A percentile compares a stretch with the other conserved stretches of the same genome.
phyloP scores from a whole-genome alignment of 1,139 yeast species.

The Lodderomyces elongisporus region DNA sequence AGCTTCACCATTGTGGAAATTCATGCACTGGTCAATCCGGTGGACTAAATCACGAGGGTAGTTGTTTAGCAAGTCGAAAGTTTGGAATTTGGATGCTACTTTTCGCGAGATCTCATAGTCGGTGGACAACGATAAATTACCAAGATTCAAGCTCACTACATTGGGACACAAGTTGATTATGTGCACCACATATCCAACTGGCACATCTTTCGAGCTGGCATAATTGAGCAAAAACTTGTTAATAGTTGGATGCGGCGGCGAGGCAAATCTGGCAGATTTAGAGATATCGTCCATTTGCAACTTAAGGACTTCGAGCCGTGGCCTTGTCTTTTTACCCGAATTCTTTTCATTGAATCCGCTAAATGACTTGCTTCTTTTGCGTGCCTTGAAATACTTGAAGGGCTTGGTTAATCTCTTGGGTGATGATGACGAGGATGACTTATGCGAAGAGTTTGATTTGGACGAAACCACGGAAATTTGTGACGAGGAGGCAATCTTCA shows the following conservation, averaged over 20 bases:
- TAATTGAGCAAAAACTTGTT: constrained; percentile 54
- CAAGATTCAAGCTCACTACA: constrained; percentile 44
- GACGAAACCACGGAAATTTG: constrained; percentile 17
- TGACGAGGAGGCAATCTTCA: constrained; percentile 20
- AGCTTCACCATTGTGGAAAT: constrained; percentile 7
- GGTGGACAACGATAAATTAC: constrained; percentile 49
- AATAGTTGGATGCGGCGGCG: constrained; percentile 49
- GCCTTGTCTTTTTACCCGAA: constrained; percentile 8
- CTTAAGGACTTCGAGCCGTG: constrained; percentile 12
- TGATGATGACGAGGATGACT: constrained; percentile 15
- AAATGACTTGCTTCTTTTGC: constrained; percentile 17
- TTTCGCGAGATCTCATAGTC: constrained; percentile 50
- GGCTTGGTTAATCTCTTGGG: constrained; percentile 20
- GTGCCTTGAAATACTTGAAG: constrained; percentile 22
- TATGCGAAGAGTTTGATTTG: constrained; percentile 17
- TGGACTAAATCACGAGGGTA: constrained; percentile 29
- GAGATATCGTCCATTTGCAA: constrained; percentile 8
- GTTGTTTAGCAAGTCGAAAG: constrained; percentile 37
- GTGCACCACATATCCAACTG: constrained; percentile 63
- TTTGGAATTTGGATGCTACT: constrained; percentile 31
- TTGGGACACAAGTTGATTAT: constrained; percentile 57
- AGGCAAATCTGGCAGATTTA: constrained; percentile 3
- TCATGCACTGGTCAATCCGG: constrained; percentile 22
- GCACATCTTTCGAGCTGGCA: constrained; percentile 59
- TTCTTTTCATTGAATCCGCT: constrained; percentile 4